phyloP scores from a whole-genome alignment of 495 filamentous ascomycete genomes.

The Penicillium roqueforti region DNA sequence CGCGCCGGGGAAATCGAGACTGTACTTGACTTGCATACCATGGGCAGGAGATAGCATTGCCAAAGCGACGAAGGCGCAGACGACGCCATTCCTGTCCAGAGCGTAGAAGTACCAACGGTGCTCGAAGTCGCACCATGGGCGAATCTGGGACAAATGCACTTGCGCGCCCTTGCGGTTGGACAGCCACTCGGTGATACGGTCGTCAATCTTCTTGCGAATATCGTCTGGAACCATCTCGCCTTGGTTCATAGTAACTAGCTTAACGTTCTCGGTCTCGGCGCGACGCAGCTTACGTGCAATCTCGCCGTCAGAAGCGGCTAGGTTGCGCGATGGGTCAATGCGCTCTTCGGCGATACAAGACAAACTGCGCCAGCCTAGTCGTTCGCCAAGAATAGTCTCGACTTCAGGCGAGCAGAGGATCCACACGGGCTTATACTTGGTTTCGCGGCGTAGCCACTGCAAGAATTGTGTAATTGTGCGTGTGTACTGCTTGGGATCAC shows the following conservation, averaged over 20 bases:
- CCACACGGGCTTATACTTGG: constrained; percentile 76
- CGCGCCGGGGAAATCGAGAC: constrained; percentile 75
- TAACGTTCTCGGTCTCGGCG: constrained; percentile 73
- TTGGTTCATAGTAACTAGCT: constrained; percentile 60
- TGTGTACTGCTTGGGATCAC: constrained; percentile 65
- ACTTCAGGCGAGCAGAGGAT: constrained; percentile 64
- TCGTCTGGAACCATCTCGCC: constrained; percentile 60
- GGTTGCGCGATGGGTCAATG: constrained; percentile 58
- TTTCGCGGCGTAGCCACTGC: constrained; percentile 63
- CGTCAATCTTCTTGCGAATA: constrained; percentile 59
- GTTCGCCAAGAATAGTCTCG: constrained; percentile 69
- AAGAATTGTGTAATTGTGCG: constrained; percentile 69
- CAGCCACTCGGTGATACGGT: constrained; percentile 74
- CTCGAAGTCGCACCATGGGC: constrained; percentile 70
- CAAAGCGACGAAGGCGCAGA: constrained; percentile 69
- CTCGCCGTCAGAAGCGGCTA: constrained; percentile 51
- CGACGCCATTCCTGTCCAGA: constrained; percentile 57
- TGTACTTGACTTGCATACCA: constrained; percentile 86
- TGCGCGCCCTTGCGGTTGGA: constrained; percentile 72
- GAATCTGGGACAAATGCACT: constrained; percentile 80
- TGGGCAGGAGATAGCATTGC: constrained; percentile 68
- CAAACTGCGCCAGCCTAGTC: constrained; percentile 76
- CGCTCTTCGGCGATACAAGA: constrained; percentile 83
- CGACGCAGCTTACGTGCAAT: constrained; percentile 68
- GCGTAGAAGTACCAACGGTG: constrained; percentile 83